phyloP scores from a whole-genome alignment of 129 eudicot genomes.

The Chrysanthemum makinoi region DNA sequence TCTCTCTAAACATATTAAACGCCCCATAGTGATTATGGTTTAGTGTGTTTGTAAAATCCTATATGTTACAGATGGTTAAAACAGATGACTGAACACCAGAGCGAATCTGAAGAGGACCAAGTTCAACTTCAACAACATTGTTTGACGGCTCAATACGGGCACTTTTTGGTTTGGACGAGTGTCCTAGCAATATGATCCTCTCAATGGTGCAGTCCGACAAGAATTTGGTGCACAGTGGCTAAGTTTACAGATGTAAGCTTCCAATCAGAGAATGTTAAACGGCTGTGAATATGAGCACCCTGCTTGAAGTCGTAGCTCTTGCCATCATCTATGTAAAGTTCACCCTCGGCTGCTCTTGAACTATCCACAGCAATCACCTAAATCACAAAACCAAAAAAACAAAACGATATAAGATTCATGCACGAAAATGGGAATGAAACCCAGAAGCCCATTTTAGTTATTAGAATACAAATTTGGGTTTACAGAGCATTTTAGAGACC shows the following conservation, averaged over 20 bases:
- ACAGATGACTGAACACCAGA: constrained; percentile 41
- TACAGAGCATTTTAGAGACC: too few relatives aligned
- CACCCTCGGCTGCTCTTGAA: constrained; percentile 86
- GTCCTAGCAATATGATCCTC: constrained; percentile 80
- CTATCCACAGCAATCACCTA: constrained; percentile 90
- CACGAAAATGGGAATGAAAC: too few relatives aligned
- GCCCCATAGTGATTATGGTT: too few relatives aligned
- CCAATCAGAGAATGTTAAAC: constrained; percentile 59
- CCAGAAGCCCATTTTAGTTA: too few relatives aligned
- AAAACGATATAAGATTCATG: too few relatives aligned
- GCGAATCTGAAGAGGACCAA: constrained; percentile 61
- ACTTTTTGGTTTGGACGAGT: constrained; percentile 44
- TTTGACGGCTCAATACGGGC: constrained; percentile 70
- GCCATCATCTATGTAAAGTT: constrained; percentile 85
- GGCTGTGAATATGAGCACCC: constrained; percentile 85
- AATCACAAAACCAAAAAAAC: too few relatives aligned
- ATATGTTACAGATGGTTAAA: too few relatives aligned
- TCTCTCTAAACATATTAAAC: too few relatives aligned
- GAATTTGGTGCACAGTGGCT: constrained; percentile 36
- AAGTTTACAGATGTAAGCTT: constrained; percentile 66
- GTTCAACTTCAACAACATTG: constrained; percentile 48
- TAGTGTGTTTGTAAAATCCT: too few relatives aligned
- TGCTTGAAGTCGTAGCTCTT: constrained; percentile 82
- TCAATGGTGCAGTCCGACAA: constrained; percentile 63
- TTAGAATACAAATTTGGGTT: too few relatives aligned